Evolutionary conservation across 2,329 filamentous ascomycete genomes (phyloP), one percentile per base, ranked within the genome.

Genomic region (Aphanocladium album): DNA sequence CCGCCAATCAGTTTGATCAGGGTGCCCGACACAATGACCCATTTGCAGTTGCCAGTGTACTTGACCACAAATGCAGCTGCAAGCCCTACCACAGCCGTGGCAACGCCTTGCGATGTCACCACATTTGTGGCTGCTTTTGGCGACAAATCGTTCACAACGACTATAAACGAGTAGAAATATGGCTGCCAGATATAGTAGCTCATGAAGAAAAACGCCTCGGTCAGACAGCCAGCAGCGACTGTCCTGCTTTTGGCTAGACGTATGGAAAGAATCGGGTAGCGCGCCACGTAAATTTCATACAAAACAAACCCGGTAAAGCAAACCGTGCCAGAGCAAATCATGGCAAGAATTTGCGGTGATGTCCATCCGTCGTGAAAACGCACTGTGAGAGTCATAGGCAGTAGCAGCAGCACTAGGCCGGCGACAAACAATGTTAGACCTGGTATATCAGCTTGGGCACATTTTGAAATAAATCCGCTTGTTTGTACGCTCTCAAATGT

Each of bases 1-100:
- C 85, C 76, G 19, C 82, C 83, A 19, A 81, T 64, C 14, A 81
- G 72, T 68, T 85, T 85, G 58, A 87, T 33, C 23, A 58, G 19
- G 8, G 57, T 60, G n/a, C 57, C 57, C 17, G 39, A 16, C 12
- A 60, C 41, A 41, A 54, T n/a, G 25, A 60, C 23, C 57, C 57
- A 60, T 23, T 60, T 60, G 21, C 39, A 54, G 30, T 41, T 25
- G 27, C 57, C 57, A 4, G 50, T 54, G 16, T 21, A 46, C 39
- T 57, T 61, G 46, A 61, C 43, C 19, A 46, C 46, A 23, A 58
- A 17, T 2, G 54, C 53, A 16, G 39, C 53, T 3, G 30, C 33
- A 9, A 61, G 21, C 7, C 52, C 76, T 60, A 77, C 11, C 9
- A 47, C 57, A 17, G 57, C 50, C 21, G 50, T 23, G 9, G 57